Evolutionary conservation across 2,329 filamentous ascomycete species (phyloP).

Genomic region (Cercospora beticola): DNA sequence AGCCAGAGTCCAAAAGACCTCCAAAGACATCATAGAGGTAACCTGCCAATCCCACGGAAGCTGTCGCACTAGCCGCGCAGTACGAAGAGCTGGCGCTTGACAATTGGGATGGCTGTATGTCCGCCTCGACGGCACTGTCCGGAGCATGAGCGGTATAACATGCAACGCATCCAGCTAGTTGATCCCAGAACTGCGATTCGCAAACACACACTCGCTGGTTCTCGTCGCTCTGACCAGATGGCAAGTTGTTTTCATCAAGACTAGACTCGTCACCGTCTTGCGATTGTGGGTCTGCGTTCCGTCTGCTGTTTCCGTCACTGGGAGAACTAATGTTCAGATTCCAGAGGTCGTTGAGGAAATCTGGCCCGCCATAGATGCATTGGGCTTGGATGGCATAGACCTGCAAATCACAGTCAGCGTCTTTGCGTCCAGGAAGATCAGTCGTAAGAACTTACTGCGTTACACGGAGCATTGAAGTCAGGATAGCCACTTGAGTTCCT

Average conservation of each 20-base stretch:
- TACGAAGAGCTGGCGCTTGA: constrained; percentile 25
- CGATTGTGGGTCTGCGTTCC: neutral
- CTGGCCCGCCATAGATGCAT: constrained; percentile 27
- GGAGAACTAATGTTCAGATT: neutral
- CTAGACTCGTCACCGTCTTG: neutral
- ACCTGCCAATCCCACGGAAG: constrained; percentile 26
- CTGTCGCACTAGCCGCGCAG: constrained; percentile 31
- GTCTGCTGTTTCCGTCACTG: neutral
- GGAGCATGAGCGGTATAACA: constrained; percentile 32
- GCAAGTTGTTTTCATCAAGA: neutral
- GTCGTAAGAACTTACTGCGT: constrained; percentile 16
- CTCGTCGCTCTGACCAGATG: constrained; percentile 20
- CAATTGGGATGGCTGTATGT: constrained; percentile 10
- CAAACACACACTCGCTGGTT: constrained; percentile 34
- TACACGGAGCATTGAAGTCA: constrained; percentile 32
- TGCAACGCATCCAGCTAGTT: constrained; percentile 24
- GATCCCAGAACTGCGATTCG: constrained; percentile 30
- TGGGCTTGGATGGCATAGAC: constrained; percentile 25
- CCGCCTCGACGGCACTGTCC: constrained; percentile 11
- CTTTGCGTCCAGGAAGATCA: neutral
- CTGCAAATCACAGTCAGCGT: neutral
- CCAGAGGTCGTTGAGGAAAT: constrained; percentile 2
- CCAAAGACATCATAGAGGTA: constrained; percentile 18
- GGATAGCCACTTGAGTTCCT: constrained; percentile 23
- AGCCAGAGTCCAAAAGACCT: neutral